These are phyloP conservation scores for Rhodamnia argentea DNA, from an alignment of 345 rosid species.

Conservation along the genomic window DNA sequence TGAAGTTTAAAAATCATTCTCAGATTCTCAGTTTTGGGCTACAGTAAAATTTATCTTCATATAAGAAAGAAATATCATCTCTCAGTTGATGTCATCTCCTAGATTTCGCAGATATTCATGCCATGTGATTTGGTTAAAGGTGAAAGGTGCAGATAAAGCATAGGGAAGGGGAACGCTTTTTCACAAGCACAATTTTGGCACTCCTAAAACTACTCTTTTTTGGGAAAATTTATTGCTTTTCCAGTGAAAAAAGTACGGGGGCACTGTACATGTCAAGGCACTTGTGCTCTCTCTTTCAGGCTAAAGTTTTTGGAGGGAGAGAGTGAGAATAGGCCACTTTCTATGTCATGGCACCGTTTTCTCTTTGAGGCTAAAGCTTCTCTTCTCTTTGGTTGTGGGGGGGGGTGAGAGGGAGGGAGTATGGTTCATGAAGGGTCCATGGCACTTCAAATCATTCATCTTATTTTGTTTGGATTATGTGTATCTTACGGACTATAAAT, in stretches of 20 bases:
- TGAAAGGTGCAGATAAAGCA: background rate
- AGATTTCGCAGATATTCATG: background rate
- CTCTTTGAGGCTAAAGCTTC: background rate
- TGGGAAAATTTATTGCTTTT: background rate
- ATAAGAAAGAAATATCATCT: background rate
- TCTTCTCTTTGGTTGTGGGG: background rate
- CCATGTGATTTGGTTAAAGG: background rate
- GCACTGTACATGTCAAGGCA: background rate
- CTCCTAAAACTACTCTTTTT: background rate
- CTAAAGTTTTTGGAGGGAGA: constrained; percentile 58
- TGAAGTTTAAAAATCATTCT: background rate
- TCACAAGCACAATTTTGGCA: background rate
- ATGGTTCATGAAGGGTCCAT: background rate
- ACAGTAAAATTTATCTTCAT: background rate
- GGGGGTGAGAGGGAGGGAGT: background rate
- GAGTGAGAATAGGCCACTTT: background rate
- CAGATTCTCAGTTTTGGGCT: background rate
- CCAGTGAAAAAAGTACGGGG: background rate
- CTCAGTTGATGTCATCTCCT: background rate
- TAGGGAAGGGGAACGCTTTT: background rate
- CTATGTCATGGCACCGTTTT: background rate
- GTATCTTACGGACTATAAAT: background rate
- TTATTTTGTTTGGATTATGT: background rate
- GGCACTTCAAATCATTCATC: background rate
- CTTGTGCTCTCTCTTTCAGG: constrained; percentile 31